Evolutionary conservation across 805 yeast genomes (phyloP).

Genomic region (Candida suzukii): DNA sequence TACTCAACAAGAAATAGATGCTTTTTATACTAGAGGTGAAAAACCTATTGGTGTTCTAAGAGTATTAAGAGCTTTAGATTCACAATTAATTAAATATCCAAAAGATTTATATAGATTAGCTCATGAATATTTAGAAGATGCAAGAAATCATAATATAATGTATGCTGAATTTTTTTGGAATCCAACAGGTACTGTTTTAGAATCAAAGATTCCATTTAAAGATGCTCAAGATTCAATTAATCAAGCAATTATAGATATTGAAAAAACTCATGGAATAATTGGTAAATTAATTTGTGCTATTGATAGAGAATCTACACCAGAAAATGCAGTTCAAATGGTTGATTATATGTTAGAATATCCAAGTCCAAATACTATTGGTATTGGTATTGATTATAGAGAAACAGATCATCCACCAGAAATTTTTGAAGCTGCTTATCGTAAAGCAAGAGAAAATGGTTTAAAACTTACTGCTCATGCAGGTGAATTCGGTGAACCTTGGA

Average conservation of each 20-base stretch:
- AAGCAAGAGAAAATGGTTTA: slow-evolving; percentile 17
- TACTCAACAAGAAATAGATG: slow-evolving; percentile 17
- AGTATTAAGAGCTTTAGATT: slow-evolving; percentile 22
- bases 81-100: slow-evolving; percentile 15
- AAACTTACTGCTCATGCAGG: slow-evolving; percentile 26
- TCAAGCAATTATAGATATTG: slow-evolving; percentile 18
- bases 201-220: slow-evolving; percentile 18
- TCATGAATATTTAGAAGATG: slow-evolving; percentile 18
- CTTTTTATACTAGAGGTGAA: slow-evolving; percentile 22
- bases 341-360: slow-evolving; percentile 21
- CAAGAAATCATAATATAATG: slow-evolving; percentile 16
- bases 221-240: slow-evolving; percentile 21
- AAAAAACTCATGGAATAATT: slow-evolving; percentile 12
- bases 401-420: slow-evolving; percentile 21
- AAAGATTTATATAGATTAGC: slow-evolving; percentile 21
- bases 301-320: slow-evolving; percentile 21
- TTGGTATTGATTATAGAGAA: slow-evolving; percentile 27
- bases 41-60: slow-evolving; percentile 25
- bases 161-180: slow-evolving; percentile 26
- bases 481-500: slow-evolving; percentile 23
- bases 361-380: slow-evolving; percentile 17
- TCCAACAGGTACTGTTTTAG: slow-evolving; percentile 24
- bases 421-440: slow-evolving; percentile 18
- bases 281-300: slow-evolving; percentile 22
- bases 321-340: slow-evolving; percentile 19